Percentiles rank a stretch among this genome's conserved stretches.
Conservation (phyloP, 305 asterid genomes). For the Fraxinus dipetala region DNA sequence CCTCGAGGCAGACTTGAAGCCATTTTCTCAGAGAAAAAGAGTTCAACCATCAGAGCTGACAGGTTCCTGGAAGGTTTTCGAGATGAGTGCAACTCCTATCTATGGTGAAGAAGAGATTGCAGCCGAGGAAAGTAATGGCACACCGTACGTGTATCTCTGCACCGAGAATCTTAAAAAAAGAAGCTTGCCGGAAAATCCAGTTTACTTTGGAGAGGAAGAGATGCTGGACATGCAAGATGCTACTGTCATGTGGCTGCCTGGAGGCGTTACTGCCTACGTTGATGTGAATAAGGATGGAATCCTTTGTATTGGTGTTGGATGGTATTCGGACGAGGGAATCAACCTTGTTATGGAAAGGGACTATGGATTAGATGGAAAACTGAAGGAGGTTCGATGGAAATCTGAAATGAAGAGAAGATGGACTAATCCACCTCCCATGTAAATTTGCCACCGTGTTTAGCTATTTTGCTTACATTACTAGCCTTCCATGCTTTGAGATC, state of each 20-base stretch:
- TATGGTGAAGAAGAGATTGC: constrained; percentile 51
- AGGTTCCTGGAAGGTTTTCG: constrained; percentile 97
- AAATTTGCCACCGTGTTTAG: constrained; percentile 15
- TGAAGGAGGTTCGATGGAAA: constrained; percentile 84
- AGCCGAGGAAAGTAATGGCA: constrained; percentile 34
- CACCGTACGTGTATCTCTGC: constrained; percentile 77
- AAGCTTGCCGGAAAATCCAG: constrained; percentile 65
- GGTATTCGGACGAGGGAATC: constrained; percentile 92
- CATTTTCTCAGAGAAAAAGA: constrained; percentile 86
- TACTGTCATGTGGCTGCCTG: constrained; percentile 82
- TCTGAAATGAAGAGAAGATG: constrained; percentile 96
- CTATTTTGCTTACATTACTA: neutral
- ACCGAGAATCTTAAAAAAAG: constrained; percentile 79
- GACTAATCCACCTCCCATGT: constrained; percentile 87
- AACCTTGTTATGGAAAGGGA: constrained; percentile 96
- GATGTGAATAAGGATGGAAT: constrained; percentile 84
- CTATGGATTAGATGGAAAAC: constrained; percentile 88
- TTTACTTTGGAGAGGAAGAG: constrained; percentile 86
- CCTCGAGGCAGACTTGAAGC: constrained; percentile 63
- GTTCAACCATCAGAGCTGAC: constrained; percentile 78
- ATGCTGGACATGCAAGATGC: constrained; percentile 82
- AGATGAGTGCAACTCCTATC: constrained; percentile 80
- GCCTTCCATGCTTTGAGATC: neutral
- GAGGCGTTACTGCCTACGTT: constrained; percentile 85
- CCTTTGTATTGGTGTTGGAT: constrained; percentile 85